These are phyloP conservation scores for Aspergillus sp. DNA, from an alignment of 2,329 filamentous ascomycete species.

Conservation along the genomic window DNA sequence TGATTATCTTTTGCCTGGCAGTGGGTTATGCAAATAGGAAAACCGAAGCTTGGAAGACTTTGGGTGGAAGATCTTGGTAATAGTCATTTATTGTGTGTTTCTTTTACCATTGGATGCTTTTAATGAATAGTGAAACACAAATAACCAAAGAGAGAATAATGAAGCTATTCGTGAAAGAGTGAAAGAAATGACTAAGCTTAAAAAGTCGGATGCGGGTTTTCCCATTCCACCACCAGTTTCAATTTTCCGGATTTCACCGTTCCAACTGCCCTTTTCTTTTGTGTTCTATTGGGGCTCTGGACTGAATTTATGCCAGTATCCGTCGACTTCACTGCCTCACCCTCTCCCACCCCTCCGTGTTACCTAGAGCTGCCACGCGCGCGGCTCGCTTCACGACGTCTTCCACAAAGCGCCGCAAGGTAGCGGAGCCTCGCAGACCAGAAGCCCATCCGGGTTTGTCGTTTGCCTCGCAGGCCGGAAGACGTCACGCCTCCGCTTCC, in stretches of 20 bases:
- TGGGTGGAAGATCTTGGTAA: background rate
- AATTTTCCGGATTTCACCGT: background rate
- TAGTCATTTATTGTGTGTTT: background rate
- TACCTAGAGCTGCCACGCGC: conserved; percentile 44
- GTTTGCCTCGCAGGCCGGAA: conserved; percentile 32
- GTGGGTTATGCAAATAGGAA: conserved; percentile 16
- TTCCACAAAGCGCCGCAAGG: conserved; percentile 51
- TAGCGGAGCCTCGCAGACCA: conserved; percentile 44
- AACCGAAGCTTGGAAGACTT: background rate
- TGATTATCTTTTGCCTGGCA: conserved; percentile 23
- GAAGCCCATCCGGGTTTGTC: conserved; percentile 31
- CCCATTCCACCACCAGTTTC: background rate
- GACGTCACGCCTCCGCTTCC: conserved; percentile 34
- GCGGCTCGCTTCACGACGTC: conserved; percentile 52
- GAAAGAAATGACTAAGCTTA: background rate
- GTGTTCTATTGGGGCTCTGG: conserved; percentile 6
- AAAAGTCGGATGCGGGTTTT: conserved; percentile 1
- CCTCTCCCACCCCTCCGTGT: conserved; percentile 16
- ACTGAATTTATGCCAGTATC: conserved; percentile 8
- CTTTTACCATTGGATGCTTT: background rate
- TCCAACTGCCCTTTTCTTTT: background rate
- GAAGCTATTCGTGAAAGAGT: background rate
- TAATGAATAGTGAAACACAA: background rate
- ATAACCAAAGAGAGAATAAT: background rate
- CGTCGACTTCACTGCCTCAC: background rate